Evolutionary conservation across 1,139 yeast species (phyloP).

Genomic region (Yamadazyma siamensis): DNA sequence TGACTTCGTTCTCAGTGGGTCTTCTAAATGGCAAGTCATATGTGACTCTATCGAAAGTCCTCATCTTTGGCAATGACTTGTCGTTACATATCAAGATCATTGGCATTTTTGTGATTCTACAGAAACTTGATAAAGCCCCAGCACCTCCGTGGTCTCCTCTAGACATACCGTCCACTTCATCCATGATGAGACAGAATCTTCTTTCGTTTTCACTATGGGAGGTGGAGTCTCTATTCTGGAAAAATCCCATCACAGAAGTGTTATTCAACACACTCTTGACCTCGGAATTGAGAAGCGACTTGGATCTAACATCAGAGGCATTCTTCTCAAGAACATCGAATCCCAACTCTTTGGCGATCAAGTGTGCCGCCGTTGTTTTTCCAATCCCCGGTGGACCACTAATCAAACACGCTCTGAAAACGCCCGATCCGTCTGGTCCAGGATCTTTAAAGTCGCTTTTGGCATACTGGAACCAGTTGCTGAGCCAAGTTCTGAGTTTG

Average conservation of each 20-base stretch:
- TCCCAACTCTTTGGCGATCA: slow-evolving; percentile 65
- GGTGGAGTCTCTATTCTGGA: slow-evolving; percentile 39
- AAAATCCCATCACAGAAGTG: slow-evolving; percentile 79
- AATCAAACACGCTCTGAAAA: slow-evolving; percentile 76
- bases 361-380: slow-evolving; percentile 76
- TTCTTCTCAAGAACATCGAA: slow-evolving; percentile 73
- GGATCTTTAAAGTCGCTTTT: slow-evolving; percentile 54
- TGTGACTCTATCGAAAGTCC: slow-evolving; percentile 89
- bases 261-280: slow-evolving; percentile 74
- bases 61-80: slow-evolving; percentile 87
- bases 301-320: slow-evolving; percentile 89
- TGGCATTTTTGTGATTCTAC: slow-evolving; percentile 83
- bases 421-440: slow-evolving; percentile 59
- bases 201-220: slow-evolving; percentile 33
- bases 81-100: slow-evolving; percentile 93
- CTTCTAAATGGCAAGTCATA: slow-evolving; percentile 82
- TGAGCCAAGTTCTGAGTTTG: slow-evolving; percentile 69
- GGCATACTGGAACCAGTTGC: slow-evolving; percentile 66
- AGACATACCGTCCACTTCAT: slow-evolving; percentile 99
- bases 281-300: slow-evolving; percentile 63
- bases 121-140: slow-evolving; percentile 87
- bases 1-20: slow-evolving; percentile 79
- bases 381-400: slow-evolving; percentile 89
- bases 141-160: slow-evolving; percentile 99
- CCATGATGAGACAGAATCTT: slow-evolving; percentile 83